These are phyloP conservation scores for Straminergon stramineum DNA, from an alignment of 225 moss, liverwort and hornwort species.

Conservation along the genomic window DNA sequence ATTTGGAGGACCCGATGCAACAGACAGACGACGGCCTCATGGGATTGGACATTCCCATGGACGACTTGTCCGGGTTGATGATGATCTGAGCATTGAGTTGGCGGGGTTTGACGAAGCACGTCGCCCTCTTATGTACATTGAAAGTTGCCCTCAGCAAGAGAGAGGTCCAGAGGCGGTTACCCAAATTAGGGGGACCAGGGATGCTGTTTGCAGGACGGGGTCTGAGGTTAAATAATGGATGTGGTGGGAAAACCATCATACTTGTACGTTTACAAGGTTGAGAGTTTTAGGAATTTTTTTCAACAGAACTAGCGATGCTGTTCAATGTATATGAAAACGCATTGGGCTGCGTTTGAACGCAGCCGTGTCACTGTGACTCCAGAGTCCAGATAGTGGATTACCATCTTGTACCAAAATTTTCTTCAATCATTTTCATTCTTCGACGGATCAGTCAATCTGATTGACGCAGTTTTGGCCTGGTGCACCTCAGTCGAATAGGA, in stretches of 20 bases:
- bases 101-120: background rate
- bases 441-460: background rate
- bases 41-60: conserved; percentile 98
- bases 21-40: conserved; percentile 56
- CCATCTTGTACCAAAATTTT: conserved; percentile 55
- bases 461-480: background rate
- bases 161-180: conserved; percentile 12
- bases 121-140: conserved; percentile 42
- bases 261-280: conserved; percentile 42
- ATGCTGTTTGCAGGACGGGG: conserved; percentile 5
- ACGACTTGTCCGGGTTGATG: conserved; percentile 89
- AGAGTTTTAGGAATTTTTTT: conserved; percentile 43
- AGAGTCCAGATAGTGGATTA: conserved; percentile 31
- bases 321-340: conserved; percentile 37
- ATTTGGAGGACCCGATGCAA: conserved; percentile 57
- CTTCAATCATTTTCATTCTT: conserved; percentile 36
- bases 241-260: conserved; percentile 21
- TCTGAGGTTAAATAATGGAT: conserved; percentile 36
- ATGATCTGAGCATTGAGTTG: conserved; percentile 56
- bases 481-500: background rate
- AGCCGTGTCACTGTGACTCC: conserved; percentile 19
- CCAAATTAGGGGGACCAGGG: conserved; percentile 3
- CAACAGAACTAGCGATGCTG: conserved; percentile 44
- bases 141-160: conserved; percentile 15
- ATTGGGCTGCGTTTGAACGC: conserved; percentile 27